Evolutionary conservation across 208 protist species (phyloP).

Genomic region (Trypanosoma platydactyli): DNA sequence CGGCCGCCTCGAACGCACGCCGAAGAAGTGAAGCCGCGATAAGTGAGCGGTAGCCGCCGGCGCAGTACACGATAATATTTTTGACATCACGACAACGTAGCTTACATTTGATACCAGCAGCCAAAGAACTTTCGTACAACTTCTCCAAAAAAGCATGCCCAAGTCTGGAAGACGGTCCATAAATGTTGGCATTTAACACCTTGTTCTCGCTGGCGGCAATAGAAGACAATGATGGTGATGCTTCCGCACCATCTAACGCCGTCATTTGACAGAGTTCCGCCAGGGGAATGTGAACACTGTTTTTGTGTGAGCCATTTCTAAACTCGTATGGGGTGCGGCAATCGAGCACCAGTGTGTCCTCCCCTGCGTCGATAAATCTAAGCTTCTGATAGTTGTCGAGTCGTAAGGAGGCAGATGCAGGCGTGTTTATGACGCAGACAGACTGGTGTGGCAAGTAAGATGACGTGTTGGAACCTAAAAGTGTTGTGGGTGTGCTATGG

Average conservation of each 20-base stretch:
- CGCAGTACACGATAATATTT: constrained; percentile 71
- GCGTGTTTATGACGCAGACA: constrained; percentile 15
- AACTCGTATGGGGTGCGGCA: constrained; percentile 84
- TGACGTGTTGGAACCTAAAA: constrained; percentile 8
- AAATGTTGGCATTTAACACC: background rate
- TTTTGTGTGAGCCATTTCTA: constrained; percentile 75
- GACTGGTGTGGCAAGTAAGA: constrained; percentile 20
- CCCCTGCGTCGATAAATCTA: constrained; percentile 27
- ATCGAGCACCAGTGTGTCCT: constrained; percentile 52
- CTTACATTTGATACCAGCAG: constrained; percentile 28
- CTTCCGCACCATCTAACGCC: constrained; percentile 30
- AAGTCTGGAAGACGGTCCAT: constrained; percentile 30
- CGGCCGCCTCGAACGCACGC: constrained; percentile 51
- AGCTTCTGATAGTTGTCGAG: constrained; percentile 30
- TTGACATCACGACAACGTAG: constrained; percentile 25
- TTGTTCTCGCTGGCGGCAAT: background rate
- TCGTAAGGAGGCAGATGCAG: constrained; percentile 11
- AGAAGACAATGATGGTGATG: constrained; percentile 2
- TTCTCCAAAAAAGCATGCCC: constrained; percentile 33
- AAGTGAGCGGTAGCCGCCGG: constrained; percentile 75
- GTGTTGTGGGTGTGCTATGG: background rate
- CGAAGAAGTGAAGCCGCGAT: constrained; percentile 70
- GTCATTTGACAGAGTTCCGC: constrained; percentile 59
- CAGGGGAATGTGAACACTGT: constrained; percentile 62
- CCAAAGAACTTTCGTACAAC: constrained; percentile 38